phyloP scores from a whole-genome alignment of 2,329 filamentous ascomycete species.

The Penicillium italicum region DNA sequence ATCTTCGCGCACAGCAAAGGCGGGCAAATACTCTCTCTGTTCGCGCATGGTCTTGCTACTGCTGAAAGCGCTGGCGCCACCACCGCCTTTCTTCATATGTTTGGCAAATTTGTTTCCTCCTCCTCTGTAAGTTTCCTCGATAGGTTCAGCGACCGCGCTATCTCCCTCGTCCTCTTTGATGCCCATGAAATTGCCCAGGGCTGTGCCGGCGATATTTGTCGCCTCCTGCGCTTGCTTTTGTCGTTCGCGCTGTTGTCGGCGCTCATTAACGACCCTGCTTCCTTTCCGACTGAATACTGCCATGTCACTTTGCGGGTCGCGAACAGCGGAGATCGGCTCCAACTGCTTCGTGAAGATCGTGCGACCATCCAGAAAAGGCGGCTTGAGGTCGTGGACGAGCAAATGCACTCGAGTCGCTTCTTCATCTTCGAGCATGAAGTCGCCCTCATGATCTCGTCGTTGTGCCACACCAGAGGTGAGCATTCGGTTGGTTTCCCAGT shows the following conservation, averaged over 20 bases:
- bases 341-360: conserved; percentile 97
- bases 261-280: conserved; percentile 86
- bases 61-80: conserved; percentile 82
- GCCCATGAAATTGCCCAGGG: conserved; percentile 91
- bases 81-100: conserved; percentile 82
- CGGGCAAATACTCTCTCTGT: conserved; percentile 88
- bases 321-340: conserved; percentile 88
- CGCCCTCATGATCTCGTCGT: conserved; percentile 71
- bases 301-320: conserved; percentile 96
- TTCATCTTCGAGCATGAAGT: conserved; percentile 80
- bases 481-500: conserved; percentile 99
- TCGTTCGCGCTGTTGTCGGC: conserved; percentile 84
- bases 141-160: conserved; percentile 73
- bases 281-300: conserved; percentile 96
- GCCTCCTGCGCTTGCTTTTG: conserved; percentile 93
- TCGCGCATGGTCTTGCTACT: conserved; percentile 85
- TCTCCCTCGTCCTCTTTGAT: conserved; percentile 87
- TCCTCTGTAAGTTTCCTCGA: conserved; percentile 64
- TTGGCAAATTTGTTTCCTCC: conserved; percentile 75
- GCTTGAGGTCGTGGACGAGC: conserved; percentile 86
- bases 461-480: conserved; percentile 93
- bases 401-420: conserved; percentile 86
- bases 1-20: conserved; percentile 94
- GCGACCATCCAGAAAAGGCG: conserved; percentile 89
- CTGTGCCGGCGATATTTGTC: conserved; percentile 86